phyloP scores from a whole-genome alignment of 2,329 filamentous ascomycete species.

The Xylaria sp. region DNA sequence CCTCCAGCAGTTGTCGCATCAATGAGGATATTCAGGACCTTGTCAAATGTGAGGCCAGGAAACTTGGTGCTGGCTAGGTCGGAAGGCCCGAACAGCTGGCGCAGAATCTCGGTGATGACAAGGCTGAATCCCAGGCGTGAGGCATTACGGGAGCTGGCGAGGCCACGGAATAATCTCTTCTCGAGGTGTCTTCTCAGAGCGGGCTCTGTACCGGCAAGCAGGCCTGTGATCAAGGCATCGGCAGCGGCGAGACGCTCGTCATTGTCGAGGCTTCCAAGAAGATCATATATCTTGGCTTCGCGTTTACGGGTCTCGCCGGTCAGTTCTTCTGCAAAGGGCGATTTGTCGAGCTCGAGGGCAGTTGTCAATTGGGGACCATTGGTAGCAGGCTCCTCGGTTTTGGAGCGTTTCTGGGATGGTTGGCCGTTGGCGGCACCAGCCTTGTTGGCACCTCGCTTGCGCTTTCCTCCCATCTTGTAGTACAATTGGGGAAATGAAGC shows the following conservation, averaged over 20 bases:
- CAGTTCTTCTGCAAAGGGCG: slow-evolving; percentile 59
- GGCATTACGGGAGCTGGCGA: slow-evolving; percentile 88
- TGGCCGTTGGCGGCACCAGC: slow-evolving; percentile 33
- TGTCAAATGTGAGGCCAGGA: slow-evolving; percentile 60
- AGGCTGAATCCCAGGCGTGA: slow-evolving; percentile 89
- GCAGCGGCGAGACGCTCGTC: slow-evolving; percentile 63
- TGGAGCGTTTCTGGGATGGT: slow-evolving; percentile 46
- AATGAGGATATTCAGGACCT: slow-evolving; percentile 57
- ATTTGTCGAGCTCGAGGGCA: slow-evolving; percentile 45
- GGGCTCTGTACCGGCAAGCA: slow-evolving; percentile 58
- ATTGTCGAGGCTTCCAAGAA: slow-evolving; percentile 64
- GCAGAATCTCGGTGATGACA: slow-evolving; percentile 80
- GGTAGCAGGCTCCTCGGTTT: slow-evolving; percentile 37
- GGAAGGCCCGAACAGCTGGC: slow-evolving; percentile 67
- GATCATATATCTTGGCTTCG: slow-evolving; percentile 65
- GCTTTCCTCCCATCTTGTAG: slow-evolving; percentile 48
- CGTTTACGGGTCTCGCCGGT: slow-evolving; percentile 60
- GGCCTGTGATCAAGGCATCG: slow-evolving; percentile 61
- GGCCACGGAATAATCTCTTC: slow-evolving; percentile 78
- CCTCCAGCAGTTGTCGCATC: slow-evolving; percentile 62
- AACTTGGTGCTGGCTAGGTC: slow-evolving; percentile 55
- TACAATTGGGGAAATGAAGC: background rate
- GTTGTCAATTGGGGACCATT: slow-evolving; percentile 32
- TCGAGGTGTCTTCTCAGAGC: slow-evolving; percentile 65
- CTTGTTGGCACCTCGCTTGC: slow-evolving; percentile 49